phyloP scores from a whole-genome alignment of 352 stramenopile genomes.

The Globisporangium ultimum region DNA sequence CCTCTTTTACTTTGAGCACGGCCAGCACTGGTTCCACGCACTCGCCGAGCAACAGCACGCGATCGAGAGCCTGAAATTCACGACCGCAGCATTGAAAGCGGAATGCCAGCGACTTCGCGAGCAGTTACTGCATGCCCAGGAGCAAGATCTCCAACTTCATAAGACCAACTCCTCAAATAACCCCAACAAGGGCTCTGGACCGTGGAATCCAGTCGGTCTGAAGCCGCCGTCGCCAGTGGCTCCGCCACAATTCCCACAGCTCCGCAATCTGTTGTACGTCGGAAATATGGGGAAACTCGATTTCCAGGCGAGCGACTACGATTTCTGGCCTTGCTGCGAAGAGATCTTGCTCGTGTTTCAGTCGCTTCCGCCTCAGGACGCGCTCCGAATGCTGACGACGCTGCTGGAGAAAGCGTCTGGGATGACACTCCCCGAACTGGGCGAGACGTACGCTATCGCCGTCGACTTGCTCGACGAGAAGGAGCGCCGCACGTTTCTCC shows the following conservation, averaged over 20 bases:
- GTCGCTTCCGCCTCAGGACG: conserved; percentile 29
- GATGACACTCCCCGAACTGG: conserved; percentile 31
- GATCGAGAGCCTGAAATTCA: conserved; percentile 18
- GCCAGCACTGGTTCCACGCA: conserved; percentile 44
- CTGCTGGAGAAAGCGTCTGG: conserved; percentile 40
- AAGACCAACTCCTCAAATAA: not conserved
- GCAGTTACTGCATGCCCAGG: conserved; percentile 16
- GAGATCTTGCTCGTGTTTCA: conserved; percentile 53
- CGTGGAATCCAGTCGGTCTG: too few relatives aligned
- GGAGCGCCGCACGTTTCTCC: conserved; percentile 42
- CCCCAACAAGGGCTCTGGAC: not conserved
- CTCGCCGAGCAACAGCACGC: conserved; percentile 23
- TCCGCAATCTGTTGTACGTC: conserved; percentile 23
- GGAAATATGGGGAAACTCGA: conserved; percentile 18
- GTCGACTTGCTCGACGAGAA: conserved; percentile 42
- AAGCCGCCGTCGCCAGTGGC: too few relatives aligned
- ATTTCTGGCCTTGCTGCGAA: conserved; percentile 34
- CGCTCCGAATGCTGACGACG: conserved; percentile 27
- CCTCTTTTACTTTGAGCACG: conserved; percentile 46
- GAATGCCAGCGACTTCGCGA: conserved; percentile 36
- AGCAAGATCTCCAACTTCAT: conserved; percentile 28
- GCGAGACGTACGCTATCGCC: conserved; percentile 33
- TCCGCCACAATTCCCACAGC: conserved; percentile 15
- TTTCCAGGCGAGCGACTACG: conserved; percentile 33
- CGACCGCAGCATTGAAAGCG: conserved; percentile 21